Conservation (phyloP, 202 grass and related monocot genomes). For the Setaria viridis region DNA sequence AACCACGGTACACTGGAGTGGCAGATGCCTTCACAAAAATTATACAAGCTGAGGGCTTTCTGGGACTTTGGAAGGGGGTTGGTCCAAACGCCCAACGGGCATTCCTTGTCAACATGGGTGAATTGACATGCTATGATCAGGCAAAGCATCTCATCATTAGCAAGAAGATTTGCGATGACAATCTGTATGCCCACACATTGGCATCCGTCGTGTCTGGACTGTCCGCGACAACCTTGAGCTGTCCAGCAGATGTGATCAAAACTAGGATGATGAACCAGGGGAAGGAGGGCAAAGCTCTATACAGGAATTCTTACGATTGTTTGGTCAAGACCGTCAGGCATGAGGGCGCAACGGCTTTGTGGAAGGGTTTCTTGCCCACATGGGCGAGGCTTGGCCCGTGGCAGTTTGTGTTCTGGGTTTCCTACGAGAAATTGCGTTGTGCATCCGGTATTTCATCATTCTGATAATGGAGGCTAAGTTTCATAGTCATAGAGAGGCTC, state of each 20-base stretch:
- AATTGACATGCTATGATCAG: slow-evolving; percentile 83
- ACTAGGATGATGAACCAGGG: slow-evolving; percentile 92
- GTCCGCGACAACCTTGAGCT: slow-evolving; percentile 66
- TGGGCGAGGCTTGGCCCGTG: slow-evolving; percentile 90
- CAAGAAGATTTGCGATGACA: slow-evolving; percentile 70
- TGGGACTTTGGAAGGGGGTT: slow-evolving; percentile 72
- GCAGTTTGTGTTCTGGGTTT: slow-evolving; percentile 97
- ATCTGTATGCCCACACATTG: slow-evolving; percentile 69
- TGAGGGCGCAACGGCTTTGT: slow-evolving; percentile 64
- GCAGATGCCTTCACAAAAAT: slow-evolving; percentile 76
- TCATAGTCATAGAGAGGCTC: slow-evolving; percentile 4
- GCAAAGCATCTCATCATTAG: slow-evolving; percentile 74
- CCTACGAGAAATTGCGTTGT: slow-evolving; percentile 73
- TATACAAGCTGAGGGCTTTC: slow-evolving; percentile 55
- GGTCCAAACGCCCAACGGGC: slow-evolving; percentile 79
- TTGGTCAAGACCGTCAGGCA: slow-evolving; percentile 71
- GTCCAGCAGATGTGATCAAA: slow-evolving; percentile 84
- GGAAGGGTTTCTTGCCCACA: slow-evolving; percentile 91
- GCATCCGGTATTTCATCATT: slow-evolving; percentile 78
- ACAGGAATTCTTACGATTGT: slow-evolving; percentile 83
- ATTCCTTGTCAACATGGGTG: slow-evolving; percentile 92
- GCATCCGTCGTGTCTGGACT: slow-evolving; percentile 77
- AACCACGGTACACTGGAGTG: slow-evolving; percentile 60
- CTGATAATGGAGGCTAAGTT: slow-evolving; percentile 44
- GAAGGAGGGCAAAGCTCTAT: slow-evolving; percentile 44